Base-by-base conservation (phyloP, 2,329 filamentous ascomycete species). In the Thielaviopsis ethacetica region DNA sequence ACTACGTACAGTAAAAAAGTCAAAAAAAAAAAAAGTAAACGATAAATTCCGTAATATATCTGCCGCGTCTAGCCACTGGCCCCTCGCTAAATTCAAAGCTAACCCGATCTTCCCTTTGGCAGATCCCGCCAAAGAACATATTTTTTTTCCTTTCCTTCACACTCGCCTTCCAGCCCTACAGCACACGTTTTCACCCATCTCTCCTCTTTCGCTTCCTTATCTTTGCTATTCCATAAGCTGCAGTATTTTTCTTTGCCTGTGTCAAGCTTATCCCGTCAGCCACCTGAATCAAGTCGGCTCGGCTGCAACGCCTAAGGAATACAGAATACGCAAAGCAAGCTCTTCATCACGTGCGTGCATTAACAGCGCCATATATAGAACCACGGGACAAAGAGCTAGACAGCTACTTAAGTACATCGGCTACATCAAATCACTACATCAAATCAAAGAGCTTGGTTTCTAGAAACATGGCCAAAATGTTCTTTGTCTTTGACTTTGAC, bases 401-500 rank as follows among this genome's bases (percentile, higher is more conserved):
- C n/a, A n/a, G n/a, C n/a, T n/a, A n/a, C n/a, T n/a, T n/a, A n/a
- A n/a, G n/a, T n/a, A n/a, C n/a, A n/a, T 34, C 12, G 9, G 9
- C 38, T 44, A 15, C 38, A 44, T 44, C 6, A 44, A 44, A 7
- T 7, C 38, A 4, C 13, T 6, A 34, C 12, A 34, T 34, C 30
- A 59, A 49, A 58, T 57, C 13, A 50, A 54, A 64, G 56, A 13
- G 24, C 24, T 34, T 9, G 10, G 10, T 12, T 34, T 6, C 30
- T 9, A 9, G 7, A 34, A 12, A 34, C 30, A 34, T 34, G 7
- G 10, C 2, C 24, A 59, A 51, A 58, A 71, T 76, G 72, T 71
- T 72, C 62, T 69, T 82, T 49, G 66, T 82, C 41, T 71, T 82
- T 21, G 79, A 82, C 65, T 82, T 82, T 66, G 79, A 82, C 67